Evolutionary conservation across 768 basidiomycete species (phyloP), one percentile per base, ranked within the genome.

Genomic region (Tricholoma flavovirens): DNA sequence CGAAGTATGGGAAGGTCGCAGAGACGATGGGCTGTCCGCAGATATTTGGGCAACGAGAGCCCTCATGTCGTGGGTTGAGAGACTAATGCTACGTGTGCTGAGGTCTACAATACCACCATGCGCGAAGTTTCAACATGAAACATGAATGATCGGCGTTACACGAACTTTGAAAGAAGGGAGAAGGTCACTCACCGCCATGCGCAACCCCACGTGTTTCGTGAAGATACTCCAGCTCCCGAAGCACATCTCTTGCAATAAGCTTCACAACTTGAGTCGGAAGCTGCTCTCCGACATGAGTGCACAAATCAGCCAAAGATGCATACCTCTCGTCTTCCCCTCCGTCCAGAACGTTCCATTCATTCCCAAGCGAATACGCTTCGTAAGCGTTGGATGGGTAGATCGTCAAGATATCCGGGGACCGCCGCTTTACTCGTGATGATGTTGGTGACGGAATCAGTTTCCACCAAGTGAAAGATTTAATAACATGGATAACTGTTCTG

Each of bases 221-320:
- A 3, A 64, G 32, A 24, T 60, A 45, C 42, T 59, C 56, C 49
- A 69, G 54, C 32, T 38, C 61, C 10, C 60, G 60, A 49, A 69
- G 59, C 10, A 69, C 59, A 51, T 69, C 67, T 53, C 66, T 54
- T 4, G 67, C 67, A 36, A 69, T 59, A 21, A 66, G 64, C 58
- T 69, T 69, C 38, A 65, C 65, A 21, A 66, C 53, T 53, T 61
- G 62, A n/a, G 62, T 58, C 10, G 67, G 66, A 11, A 67, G 59
- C 56, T 60, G 62, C 26, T 58, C 49, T 22, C 65, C 66, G 29
- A 66, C 36, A 24, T 61, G 62, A 24, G 54, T 57, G 26, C 65
- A 62, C 11, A 69, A 54, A 43, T 66, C 65, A 8, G 59, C 61
- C 15, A 69, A 50, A 35, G 62, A 66, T 12, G 58, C 57, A 30